phyloP scores from a whole-genome alignment of 148 eudicot species.

The Cornus suecica region DNA sequence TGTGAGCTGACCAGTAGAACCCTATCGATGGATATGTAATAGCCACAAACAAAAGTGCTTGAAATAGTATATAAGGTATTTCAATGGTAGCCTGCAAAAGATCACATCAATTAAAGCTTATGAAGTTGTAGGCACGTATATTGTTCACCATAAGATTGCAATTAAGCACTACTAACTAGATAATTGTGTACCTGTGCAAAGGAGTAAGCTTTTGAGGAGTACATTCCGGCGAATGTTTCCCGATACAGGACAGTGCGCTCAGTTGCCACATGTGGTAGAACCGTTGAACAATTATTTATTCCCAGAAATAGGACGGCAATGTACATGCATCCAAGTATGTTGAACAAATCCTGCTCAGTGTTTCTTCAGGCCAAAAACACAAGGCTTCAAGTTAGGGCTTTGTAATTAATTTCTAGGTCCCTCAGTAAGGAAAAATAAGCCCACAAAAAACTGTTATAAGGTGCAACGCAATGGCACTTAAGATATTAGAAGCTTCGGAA shows the following conservation, averaged over 20 bases:
- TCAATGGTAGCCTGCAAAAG: constrained; percentile 25
- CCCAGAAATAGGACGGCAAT: constrained; percentile 30
- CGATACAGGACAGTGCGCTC: constrained; percentile 38
- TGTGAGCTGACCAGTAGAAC: constrained; percentile 24
- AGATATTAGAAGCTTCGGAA: background rate
- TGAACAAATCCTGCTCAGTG: constrained; percentile 23
- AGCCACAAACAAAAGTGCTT: constrained; percentile 17
- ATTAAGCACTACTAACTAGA: background rate
- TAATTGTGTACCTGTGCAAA: constrained; percentile 31
- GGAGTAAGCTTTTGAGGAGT: constrained; percentile 31
- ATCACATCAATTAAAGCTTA: no score
- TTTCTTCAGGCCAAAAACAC: constrained; percentile 11
- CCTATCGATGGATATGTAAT: constrained; percentile 27
- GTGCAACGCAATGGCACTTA: background rate
- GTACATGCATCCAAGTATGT: constrained; percentile 32
- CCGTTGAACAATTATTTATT: constrained; percentile 24
- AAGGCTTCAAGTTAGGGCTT: background rate
- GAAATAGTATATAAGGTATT: constrained; percentile 22
- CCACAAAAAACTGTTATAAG: background rate
- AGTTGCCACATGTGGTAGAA: constrained; percentile 27
- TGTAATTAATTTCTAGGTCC: background rate
- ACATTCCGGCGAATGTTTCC: constrained; percentile 30
- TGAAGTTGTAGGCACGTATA: background rate
- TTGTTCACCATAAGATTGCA: background rate
- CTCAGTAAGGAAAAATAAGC: background rate